These are phyloP conservation scores for Tilletia walkeri DNA, from an alignment of 1,284 basidiomycete species.

Conservation along the genomic window DNA sequence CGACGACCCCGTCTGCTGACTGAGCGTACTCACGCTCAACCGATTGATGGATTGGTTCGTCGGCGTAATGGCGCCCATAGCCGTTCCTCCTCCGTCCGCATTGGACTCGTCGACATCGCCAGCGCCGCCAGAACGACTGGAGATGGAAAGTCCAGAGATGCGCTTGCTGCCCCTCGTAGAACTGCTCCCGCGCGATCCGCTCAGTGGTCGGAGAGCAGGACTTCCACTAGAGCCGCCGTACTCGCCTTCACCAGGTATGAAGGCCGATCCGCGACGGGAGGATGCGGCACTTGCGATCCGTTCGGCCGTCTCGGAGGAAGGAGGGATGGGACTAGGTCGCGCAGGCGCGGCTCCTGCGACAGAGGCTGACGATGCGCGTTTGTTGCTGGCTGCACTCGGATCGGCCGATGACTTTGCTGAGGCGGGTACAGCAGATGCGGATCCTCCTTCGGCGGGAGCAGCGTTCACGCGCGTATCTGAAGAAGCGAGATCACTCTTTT, in stretches of 20 bases:
- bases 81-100: background rate
- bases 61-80: background rate
- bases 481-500: too few species aligned
- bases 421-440: too few species aligned
- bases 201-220: background rate
- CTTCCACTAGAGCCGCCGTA: background rate
- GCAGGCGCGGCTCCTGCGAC: background rate
- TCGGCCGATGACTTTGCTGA: too few species aligned
- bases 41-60: background rate
- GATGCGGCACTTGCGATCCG: constrained; percentile 16
- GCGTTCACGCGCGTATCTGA: too few species aligned
- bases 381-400: background rate
- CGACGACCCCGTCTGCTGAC: background rate
- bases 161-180: background rate
- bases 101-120: background rate
- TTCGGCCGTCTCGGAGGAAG: constrained; percentile 19
- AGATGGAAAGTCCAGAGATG: constrained; percentile 9
- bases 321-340: constrained; percentile 14
- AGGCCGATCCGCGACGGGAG: constrained; percentile 3
- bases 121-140: background rate
- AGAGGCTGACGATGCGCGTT: background rate
- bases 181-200: background rate
- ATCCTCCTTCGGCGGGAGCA: too few species aligned
- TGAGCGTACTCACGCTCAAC: background rate
- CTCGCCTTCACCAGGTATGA: background rate